Percentiles rank a stretch among this genome's conserved stretches.
Conservation (phyloP, 352 stramenopile genomes). For the Pythium monospermum region DNA sequence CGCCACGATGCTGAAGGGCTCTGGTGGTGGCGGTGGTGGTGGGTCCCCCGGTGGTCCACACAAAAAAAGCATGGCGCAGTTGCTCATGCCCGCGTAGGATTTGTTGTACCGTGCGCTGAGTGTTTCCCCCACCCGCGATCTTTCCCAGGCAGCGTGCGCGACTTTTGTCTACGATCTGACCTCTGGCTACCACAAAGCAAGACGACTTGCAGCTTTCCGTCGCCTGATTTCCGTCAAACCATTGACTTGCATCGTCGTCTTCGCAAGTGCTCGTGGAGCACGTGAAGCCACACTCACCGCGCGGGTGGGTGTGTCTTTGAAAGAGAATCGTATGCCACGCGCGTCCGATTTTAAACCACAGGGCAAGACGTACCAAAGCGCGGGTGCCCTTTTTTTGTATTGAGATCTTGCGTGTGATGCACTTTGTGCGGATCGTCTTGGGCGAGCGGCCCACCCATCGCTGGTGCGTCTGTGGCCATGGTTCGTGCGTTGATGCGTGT, state of each 20-base stretch:
- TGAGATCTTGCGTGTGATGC: constrained; percentile 48
- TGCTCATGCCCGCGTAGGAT: constrained; percentile 35
- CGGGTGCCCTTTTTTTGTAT: constrained; percentile 43
- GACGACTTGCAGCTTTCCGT: too few species aligned
- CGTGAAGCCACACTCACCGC: neutral
- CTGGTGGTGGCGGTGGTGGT: too few species aligned
- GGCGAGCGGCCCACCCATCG: constrained; percentile 27
- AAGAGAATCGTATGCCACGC: constrained; percentile 7
- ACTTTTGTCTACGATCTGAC: constrained; percentile 20
- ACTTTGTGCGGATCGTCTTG: constrained; percentile 45
- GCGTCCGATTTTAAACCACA: constrained; percentile 22
- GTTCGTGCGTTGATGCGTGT: constrained; percentile 18
- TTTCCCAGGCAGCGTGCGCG: constrained; percentile 42
- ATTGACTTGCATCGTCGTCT: neutral
- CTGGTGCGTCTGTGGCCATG: too few species aligned
- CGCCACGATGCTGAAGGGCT: constrained; percentile 3
- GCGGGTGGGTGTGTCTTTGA: constrained; percentile 26
- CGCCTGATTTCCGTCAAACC: too few species aligned
- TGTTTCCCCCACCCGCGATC: too few species aligned
- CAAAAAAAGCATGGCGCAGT: constrained; percentile 30
- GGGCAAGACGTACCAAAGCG: constrained; percentile 45
- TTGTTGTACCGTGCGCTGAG: constrained; percentile 53
- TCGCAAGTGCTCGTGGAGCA: neutral
- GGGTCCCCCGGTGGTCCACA: too few species aligned
- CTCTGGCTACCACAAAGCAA: constrained; percentile 1